Evolutionary conservation across 768 basidiomycete genomes (phyloP), one percentile per base, ranked within the genome.

Genomic region (Naematelia aurantialba): DNA sequence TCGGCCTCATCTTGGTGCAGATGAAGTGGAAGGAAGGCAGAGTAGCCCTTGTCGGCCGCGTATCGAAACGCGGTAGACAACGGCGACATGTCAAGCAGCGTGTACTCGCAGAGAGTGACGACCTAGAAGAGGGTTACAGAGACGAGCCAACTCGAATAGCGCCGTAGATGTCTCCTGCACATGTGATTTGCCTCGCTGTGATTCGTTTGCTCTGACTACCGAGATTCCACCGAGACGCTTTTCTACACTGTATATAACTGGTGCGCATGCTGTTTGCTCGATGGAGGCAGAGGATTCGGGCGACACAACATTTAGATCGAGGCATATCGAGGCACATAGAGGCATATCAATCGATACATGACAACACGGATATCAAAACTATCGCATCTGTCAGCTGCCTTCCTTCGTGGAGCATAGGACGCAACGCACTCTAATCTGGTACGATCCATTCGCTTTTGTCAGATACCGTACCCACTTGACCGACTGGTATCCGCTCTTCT

Each of bases 401-500:
- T 39, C 34, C 34, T 39, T 17, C 17, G 34, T 39, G 8, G 8
- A 39, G 34, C 8, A 39, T 39, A 39, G 34, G 34, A 39, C 17
- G 49, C 26, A 1, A 83, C 91, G 78, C 75, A 94, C 92, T 81
- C 93, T 80, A 63, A 98, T 86, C 79, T 97, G 93, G 79, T 98
- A 98, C 2, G 85, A 81, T 49, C 94, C 92, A 69, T 86, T 92
- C 4, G 91, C 90, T 78, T 93, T 94, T 22, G 91, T 91, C 57
- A 96, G 83, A 73, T 94, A 96, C 55, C 92, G 81, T 42, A 94
- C 92, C 92, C 92, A 94, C 77, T 94, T 94, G 59, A 96, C 85
- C 66, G 90, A 92, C 63, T 91, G 86, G 73, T 98, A 98, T 64
- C 85, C 89, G 75, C 83, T 85, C 82, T 91, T 96, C 81, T 98